These are phyloP conservation scores for Fraxinus quadrangulata DNA, from an alignment of 257 asterid species.

Conservation along the genomic window DNA sequence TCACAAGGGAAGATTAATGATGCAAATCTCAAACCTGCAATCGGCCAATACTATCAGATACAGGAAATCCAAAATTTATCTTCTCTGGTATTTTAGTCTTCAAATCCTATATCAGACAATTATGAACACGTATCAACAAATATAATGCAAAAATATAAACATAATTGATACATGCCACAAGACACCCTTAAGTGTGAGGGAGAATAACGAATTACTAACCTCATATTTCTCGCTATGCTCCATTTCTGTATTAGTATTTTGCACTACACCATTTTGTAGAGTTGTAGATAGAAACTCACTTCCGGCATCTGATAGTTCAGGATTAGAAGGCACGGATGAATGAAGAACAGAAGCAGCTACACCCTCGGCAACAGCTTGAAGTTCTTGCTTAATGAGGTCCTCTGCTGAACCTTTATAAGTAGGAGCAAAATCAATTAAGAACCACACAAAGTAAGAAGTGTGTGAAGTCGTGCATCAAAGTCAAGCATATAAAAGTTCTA, in stretches of 20 bases:
- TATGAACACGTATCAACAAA: constrained; percentile 14
- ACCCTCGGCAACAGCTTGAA: constrained; percentile 94
- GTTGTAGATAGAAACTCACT: constrained; percentile 46
- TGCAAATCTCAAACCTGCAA: constrained; percentile 63
- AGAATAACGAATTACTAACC: constrained; percentile 43
- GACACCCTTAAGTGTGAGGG: constrained; percentile 10
- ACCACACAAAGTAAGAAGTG: constrained; percentile 5
- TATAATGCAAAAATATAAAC: constrained; percentile 5
- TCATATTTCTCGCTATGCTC: constrained; percentile 55
- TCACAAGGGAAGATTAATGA: constrained; percentile 18
- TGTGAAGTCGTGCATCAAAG: constrained; percentile 10
- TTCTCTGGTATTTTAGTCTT: constrained; percentile 57
- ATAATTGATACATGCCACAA: neutral
- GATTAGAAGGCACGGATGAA: constrained; percentile 53
- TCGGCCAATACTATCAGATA: constrained; percentile 71
- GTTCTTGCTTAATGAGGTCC: constrained; percentile 85
- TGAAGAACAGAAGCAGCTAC: constrained; percentile 91
- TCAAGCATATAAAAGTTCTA: constrained; percentile 2
- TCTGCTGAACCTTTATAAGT: constrained; percentile 61
- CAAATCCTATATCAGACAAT: constrained; percentile 54
- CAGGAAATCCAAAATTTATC: constrained; percentile 69
- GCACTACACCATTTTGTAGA: constrained; percentile 46
- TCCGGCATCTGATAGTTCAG: constrained; percentile 44
- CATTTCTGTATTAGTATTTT: constrained; percentile 46
- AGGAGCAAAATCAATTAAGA: constrained; percentile 26